A percentile compares a stretch with the other conserved stretches of the same genome.
phyloP scores from a whole-genome alignment of 1,284 basidiomycete species.

The Malassezia sp. region DNA sequence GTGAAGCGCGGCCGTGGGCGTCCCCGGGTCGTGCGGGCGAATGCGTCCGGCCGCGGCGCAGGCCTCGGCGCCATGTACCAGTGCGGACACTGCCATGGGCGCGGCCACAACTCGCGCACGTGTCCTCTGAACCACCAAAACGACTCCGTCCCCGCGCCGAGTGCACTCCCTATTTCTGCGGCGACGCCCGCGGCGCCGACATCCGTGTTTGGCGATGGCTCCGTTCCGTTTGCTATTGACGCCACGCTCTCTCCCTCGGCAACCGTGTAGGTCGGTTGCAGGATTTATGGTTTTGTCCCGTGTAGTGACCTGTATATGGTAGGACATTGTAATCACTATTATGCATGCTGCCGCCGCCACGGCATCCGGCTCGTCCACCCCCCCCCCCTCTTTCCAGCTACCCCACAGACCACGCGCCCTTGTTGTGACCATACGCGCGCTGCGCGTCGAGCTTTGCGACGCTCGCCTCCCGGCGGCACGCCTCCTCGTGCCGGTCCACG shows the following conservation, averaged over 20 bases:
- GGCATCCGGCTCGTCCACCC: background rate
- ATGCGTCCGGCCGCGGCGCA: background rate
- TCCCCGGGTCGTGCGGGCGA: slow-evolving; percentile 6
- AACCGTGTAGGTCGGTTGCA: slow-evolving; percentile 3
- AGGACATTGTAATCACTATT: too few relatives aligned
- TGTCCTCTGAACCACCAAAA: slow-evolving; percentile 14
- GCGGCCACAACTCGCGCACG: slow-evolving; percentile 15
- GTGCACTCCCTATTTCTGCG: background rate
- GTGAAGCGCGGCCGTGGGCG: slow-evolving; percentile 17
- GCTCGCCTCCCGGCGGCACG: slow-evolving; percentile 3
- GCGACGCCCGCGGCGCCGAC: background rate
- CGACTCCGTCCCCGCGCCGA: background rate
- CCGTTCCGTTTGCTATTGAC: slow-evolving; percentile 12
- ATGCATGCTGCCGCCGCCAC: too few relatives aligned
- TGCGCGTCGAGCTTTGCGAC: slow-evolving; percentile 12
- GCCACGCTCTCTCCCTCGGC: slow-evolving; percentile 5
- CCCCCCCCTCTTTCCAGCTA: background rate
- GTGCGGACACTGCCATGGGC: slow-evolving; percentile 16
- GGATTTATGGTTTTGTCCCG: background rate
- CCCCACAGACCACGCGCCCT: too few relatives aligned
- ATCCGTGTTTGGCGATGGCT: slow-evolving; percentile 7
- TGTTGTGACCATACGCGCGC: too few relatives aligned
- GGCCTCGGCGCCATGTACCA: slow-evolving; percentile 15
- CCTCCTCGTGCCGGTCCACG: slow-evolving; percentile 11
- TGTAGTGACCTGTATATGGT: too few relatives aligned